A percentile compares a stretch with the other conserved stretches of the same genome.
These are phyloP conservation scores for Grammothele lineata DNA, from an alignment of 768 basidiomycete genomes.

Conservation along the genomic window DNA sequence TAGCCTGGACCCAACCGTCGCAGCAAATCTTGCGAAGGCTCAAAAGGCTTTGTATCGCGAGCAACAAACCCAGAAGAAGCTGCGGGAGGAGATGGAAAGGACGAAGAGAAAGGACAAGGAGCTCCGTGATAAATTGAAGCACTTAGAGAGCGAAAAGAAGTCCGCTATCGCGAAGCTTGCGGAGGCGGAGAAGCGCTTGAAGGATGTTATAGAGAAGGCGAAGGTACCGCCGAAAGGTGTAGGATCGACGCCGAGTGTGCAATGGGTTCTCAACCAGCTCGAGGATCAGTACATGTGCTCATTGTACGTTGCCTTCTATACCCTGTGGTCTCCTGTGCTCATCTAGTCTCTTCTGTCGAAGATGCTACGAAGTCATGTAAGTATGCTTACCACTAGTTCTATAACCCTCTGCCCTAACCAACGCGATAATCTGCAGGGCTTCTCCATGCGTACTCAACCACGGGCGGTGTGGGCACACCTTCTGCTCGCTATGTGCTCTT, in stretches of 20 bases:
- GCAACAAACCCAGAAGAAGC: too few species aligned
- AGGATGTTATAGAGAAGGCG: not conserved
- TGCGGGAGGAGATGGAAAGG: too few species aligned
- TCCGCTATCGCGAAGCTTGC: too few species aligned
- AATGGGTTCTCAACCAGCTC: conserved; percentile 42
- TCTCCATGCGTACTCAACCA: conserved; percentile 55
- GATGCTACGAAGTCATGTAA: conserved; percentile 61
- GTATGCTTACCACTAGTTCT: conserved; percentile 6
- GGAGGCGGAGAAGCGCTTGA: too few species aligned
- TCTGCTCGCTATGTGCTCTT: conserved; percentile 61
- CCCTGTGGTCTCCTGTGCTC: not conserved
- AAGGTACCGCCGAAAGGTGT: not conserved
- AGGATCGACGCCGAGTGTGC: not conserved
- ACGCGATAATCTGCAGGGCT: conserved; percentile 29
- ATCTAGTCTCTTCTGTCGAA: conserved; percentile 20
- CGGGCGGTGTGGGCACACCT: conserved; percentile 60
- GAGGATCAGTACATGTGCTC: conserved; percentile 66
- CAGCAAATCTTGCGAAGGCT: too few species aligned
- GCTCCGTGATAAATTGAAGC: too few species aligned
- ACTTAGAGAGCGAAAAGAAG: too few species aligned
- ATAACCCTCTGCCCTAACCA: too few species aligned
- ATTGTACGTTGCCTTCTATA: conserved; percentile 41
- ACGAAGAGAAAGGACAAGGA: too few species aligned
- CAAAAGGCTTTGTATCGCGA: too few species aligned
- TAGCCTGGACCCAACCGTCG: too few species aligned